Evolutionary conservation across 768 basidiomycete species (phyloP).

Genomic region (Psilocybe cubensis): DNA sequence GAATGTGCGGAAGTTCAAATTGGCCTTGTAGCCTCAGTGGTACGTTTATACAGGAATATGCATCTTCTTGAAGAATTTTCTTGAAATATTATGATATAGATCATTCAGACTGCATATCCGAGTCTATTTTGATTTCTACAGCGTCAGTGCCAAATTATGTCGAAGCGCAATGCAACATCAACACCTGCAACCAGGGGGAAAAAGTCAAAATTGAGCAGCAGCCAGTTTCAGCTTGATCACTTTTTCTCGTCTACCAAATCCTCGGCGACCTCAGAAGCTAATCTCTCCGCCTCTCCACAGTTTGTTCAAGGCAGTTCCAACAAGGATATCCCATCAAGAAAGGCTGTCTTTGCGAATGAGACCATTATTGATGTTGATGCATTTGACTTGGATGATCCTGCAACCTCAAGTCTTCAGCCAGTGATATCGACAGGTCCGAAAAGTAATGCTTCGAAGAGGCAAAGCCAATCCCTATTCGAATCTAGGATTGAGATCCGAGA

Average conservation of each 20-base stretch:
- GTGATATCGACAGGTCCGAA: neutral
- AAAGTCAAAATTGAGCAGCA: constrained; percentile 15
- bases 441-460: neutral
- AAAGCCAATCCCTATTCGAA: neutral
- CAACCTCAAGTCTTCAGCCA: neutral
- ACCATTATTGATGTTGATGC: constrained; percentile 28
- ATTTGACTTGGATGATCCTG: constrained; percentile 8
- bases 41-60: too few relatives aligned
- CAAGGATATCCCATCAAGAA: neutral
- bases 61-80: neutral
- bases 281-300: neutral
- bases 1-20: too few relatives aligned
- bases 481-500: neutral
- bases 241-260: constrained; percentile 28
- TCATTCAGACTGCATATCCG: too few relatives aligned
- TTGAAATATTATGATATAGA: too few relatives aligned
- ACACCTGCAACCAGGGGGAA: constrained; percentile 21
- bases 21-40: too few relatives aligned
- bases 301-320: constrained; percentile 22
- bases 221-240: constrained; percentile 29
- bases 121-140: too few relatives aligned
- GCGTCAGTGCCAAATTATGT: too few relatives aligned
- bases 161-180: constrained; percentile 19
- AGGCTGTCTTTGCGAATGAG: neutral
- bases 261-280: neutral